Evolutionary conservation across 2,329 filamentous ascomycete genomes (phyloP), one percentile per base, ranked within the genome.

Genomic region (Pseudogymnoascus sp.): DNA sequence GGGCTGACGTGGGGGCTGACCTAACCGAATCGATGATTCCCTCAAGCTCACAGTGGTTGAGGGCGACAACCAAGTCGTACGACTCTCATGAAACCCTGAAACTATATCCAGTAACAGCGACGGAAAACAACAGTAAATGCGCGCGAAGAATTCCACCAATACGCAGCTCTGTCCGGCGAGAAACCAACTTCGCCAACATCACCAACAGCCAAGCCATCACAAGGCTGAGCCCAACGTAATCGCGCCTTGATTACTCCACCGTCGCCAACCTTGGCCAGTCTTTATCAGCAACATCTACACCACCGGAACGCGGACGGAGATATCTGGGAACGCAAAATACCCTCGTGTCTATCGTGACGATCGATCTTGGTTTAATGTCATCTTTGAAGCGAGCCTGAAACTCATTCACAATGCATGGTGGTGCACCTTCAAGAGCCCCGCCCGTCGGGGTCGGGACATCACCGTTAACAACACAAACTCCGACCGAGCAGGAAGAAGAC

Each of bases 401-500:
- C 41, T 28, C 41, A 52, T 30, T 52, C 30, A 52, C 41, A 52
- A 52, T 52, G 41, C 41, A 30, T 8, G 41, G 41, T 30, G 23
- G 18, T 30, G 41, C 3, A 52, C 26, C 41, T 30, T 52, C 41
- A 18, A 15, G 41, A 52, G 41, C 18, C 23, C 41, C 41, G 41
- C 41, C 41, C 41, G 41, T 18, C n/a, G 41, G 41, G 23, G 41
- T 52, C 5, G 41, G 41, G 41, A 52, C 41, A 12, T 52, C 41
- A 28, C 23, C 7, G 23, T 30, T 28, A 23, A n/a, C 52, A 57
- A 34, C 55, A 35, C 34, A 34, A 23, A 5, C 28, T 1, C 9
- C 55, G 34, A 34, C 55, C n/a, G 70, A 71, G 1, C 57, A 61
- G 52, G 70, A 70, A 38, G 67, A 67, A 13, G 70, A 71, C 59